Evolutionary conservation across 2,329 filamentous ascomycete species (phyloP).

Genomic region (Emmonsia crescens): DNA sequence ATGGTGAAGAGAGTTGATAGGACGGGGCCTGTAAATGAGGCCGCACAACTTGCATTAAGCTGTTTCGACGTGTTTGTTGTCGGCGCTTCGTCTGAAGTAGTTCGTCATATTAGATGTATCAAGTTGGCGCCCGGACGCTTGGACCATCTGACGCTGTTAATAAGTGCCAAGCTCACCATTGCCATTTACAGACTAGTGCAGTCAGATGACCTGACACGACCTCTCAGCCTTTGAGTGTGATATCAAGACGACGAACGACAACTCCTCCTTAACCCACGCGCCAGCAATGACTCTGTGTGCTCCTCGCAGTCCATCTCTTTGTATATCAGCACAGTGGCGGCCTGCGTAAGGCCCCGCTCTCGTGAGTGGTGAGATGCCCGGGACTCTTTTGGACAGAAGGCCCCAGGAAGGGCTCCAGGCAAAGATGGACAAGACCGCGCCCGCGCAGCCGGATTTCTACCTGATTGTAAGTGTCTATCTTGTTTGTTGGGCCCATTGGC

Average conservation of each 20-base stretch:
- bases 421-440: constrained; percentile 32
- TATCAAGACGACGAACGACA: constrained; percentile 9
- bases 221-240: too few species aligned
- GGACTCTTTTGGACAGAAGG: constrained; percentile 39
- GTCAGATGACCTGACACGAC: constrained; percentile 5
- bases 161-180: background rate
- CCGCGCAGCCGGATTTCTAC: constrained; percentile 34
- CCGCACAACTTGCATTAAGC: background rate
- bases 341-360: constrained; percentile 14
- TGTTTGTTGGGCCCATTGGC: background rate
- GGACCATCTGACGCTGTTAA: constrained; percentile 7
- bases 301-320: background rate
- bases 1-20: constrained; percentile 18
- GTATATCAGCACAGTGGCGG: constrained; percentile 8
- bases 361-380: constrained; percentile 39
- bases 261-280: constrained; percentile 3
- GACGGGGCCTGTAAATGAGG: background rate
- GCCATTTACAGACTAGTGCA: background rate
- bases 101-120: background rate
- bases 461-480: constrained; percentile 32
- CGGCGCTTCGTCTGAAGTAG: background rate
- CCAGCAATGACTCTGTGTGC: background rate
- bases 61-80: background rate
- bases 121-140: constrained; percentile 11
- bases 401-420: constrained; percentile 31